Evolutionary conservation across 441 rosid genomes (phyloP), one percentile per base, ranked within the genome.

Genomic region (Pelargonium cotyledonis): DNA sequence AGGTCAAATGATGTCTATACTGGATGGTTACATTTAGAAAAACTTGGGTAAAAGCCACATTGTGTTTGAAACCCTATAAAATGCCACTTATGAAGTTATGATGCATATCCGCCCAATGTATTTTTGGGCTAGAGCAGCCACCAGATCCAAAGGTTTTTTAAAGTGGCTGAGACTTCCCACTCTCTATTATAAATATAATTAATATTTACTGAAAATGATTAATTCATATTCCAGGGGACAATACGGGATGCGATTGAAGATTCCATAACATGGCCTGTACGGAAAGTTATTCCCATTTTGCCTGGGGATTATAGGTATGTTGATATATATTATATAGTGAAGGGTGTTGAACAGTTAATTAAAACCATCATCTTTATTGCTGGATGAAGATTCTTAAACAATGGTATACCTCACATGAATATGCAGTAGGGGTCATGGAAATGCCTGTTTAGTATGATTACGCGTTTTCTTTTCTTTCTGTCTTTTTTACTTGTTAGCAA

Each of bases 251-350:
- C 98, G 40, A 91, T 78, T 84, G 64, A 61, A 61, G 64, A 61
- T 61, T 61, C 64, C 26, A 61, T 61, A 16, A 61, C 64, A 14
- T 61, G 64, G 99, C 99, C 99, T 8, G 88, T 93, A 68, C 82
- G 98, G 68, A 88, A 95, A 77, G 86, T 92, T 69, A 65, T 92
- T 65, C 88, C 92, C 41, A 92, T 91, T 79, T 51, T 89, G 67
- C 97, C 98, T 29, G 99, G 99, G 74, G 98, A 95, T 81, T 92
- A 92, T 80, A 92, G 98, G 98, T 91, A 79, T 44, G 62, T 49
- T 16, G 62, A 9, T 31, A 29, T 29, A 29, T 29, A 29, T n/a
- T n/a, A n/a, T n/a, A n/a, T n/a, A n/a, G 31, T 29, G 31, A 29
- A 29, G 31, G 31, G 31, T 29, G 31, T 29, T 29, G 31, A 29